Evolutionary conservation across 2,329 filamentous ascomycete species (phyloP).

Genomic region (Pestalotiopsis sp.): DNA sequence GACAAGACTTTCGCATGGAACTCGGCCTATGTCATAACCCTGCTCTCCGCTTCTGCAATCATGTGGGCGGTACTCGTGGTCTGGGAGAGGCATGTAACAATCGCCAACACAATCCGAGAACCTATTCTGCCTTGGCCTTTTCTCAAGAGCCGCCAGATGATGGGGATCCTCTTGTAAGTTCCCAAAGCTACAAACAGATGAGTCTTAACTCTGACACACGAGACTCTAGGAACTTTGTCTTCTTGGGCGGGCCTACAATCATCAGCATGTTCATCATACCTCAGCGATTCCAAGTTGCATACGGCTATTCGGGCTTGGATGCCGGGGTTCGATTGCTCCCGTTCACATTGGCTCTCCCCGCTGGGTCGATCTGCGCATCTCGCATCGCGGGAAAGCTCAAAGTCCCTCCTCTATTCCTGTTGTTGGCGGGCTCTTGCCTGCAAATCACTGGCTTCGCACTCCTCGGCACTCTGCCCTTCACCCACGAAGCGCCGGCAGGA

Average conservation of each 20-base stretch:
- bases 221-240: background rate
- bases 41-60: conserved; percentile 21
- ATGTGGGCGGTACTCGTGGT: conserved; percentile 26
- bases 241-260: conserved; percentile 14
- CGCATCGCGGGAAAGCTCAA: conserved; percentile 7
- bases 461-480: conserved; percentile 13
- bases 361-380: conserved; percentile 3
- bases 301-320: conserved; percentile 12
- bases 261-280: conserved; percentile 19
- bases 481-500: conserved; percentile 6
- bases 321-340: background rate
- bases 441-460: conserved; percentile 18
- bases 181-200: background rate
- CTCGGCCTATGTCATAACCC: conserved; percentile 36
- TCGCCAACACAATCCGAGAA: background rate
- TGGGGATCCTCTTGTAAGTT: background rate
- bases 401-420: conserved; percentile 15
- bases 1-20: conserved; percentile 44
- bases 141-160: background rate
- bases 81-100: conserved; percentile 26
- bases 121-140: background rate
- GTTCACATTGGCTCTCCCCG: background rate
- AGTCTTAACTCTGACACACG: background rate
- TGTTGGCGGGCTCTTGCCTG: conserved; percentile 14
- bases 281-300: conserved; percentile 22